Percentiles rank a stretch among this genome's conserved stretches.
Conservation (phyloP, 1,139 yeast species). For the Protomyces arabidopsidicola region DNA sequence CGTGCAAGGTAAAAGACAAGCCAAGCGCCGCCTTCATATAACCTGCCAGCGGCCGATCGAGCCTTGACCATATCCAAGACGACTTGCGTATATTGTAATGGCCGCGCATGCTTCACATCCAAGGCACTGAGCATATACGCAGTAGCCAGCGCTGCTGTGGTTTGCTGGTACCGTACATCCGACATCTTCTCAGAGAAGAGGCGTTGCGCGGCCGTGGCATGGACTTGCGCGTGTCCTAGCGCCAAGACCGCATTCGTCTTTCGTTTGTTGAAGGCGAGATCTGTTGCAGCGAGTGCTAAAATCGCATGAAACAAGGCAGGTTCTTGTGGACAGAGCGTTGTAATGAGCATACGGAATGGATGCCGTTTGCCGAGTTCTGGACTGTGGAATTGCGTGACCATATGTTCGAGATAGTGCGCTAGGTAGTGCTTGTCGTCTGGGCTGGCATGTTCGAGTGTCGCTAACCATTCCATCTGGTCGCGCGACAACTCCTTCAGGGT, state of each 20-base stretch:
- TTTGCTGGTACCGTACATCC: conserved; percentile 8
- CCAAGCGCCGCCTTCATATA: conserved; percentile 22
- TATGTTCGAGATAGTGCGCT: conserved; percentile 1
- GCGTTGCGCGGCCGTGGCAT: conserved; percentile 1
- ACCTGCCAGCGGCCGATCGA: conserved; percentile 16
- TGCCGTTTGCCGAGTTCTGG: conserved; percentile 24
- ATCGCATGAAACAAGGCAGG: conserved; percentile 25
- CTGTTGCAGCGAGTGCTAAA: conserved; percentile 19
- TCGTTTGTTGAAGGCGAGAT: conserved; percentile 13
- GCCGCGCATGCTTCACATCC: conserved; percentile 13
- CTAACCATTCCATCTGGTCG: conserved; percentile 3
- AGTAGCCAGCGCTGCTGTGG: conserved; percentile 22
- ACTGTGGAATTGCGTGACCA: conserved; percentile 1
- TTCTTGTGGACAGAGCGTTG: conserved; percentile 14
- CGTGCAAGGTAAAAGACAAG: conserved; percentile 16
- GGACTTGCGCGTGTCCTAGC: conserved; percentile 6
- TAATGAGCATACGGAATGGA: conserved; percentile 14
- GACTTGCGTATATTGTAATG: not conserved
- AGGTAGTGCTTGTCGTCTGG: conserved; percentile 10
- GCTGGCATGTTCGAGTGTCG: conserved; percentile 10
- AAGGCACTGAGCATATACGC: conserved; percentile 9
- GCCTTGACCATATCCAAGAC: conserved; percentile 22
- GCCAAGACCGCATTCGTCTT: not conserved
- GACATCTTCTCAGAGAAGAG: conserved; percentile 4
- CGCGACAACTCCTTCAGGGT: not conserved